phyloP scores from a whole-genome alignment of 1,284 basidiomycete species.

The Fomitopsis palustris region DNA sequence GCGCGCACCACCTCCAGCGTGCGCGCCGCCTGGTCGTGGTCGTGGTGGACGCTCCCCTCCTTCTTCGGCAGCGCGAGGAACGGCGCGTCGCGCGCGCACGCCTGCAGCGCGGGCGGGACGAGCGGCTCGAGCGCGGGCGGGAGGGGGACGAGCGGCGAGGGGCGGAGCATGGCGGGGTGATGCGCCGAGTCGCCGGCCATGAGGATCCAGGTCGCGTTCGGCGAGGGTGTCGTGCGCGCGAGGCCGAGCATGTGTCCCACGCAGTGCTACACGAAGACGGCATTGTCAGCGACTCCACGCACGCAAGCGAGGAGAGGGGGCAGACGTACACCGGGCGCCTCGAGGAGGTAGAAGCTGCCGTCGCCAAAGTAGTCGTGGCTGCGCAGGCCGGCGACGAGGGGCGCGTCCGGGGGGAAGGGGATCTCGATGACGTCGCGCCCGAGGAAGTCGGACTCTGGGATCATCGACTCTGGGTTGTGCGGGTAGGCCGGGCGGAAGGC shows the following conservation, averaged over 20 bases:
- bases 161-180: neutral
- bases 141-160: neutral
- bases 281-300: too few species aligned
- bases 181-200: neutral
- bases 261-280: neutral
- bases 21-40: neutral
- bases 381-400: neutral
- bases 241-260: neutral
- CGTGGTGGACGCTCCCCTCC: neutral
- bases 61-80: neutral
- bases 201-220: neutral
- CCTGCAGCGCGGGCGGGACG: neutral
- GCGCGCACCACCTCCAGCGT: neutral
- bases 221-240: neutral
- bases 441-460: neutral
- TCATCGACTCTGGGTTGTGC: neutral
- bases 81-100: neutral
- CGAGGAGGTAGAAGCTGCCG: constrained; percentile 1
- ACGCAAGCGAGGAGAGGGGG: too few species aligned
- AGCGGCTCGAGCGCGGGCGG: neutral
- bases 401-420: neutral
- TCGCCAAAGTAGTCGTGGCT: neutral
- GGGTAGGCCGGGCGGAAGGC: neutral
- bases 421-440: neutral
- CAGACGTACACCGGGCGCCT: neutral